phyloP scores from a whole-genome alignment of 2,329 filamentous ascomycete genomes.

The Xylariaceae sp. region DNA sequence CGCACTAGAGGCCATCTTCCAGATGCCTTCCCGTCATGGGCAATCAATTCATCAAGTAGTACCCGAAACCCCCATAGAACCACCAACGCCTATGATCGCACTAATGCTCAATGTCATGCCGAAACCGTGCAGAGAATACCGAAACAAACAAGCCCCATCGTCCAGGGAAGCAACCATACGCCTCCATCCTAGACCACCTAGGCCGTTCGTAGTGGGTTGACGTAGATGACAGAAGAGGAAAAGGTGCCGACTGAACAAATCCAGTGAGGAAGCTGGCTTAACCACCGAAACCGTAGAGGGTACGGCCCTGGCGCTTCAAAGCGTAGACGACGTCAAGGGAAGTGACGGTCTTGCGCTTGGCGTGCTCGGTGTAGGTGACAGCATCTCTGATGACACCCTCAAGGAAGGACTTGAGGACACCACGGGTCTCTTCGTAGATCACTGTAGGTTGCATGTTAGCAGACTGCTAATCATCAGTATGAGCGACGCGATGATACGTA shows the following conservation, averaged over 20 bases:
- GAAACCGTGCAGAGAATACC: slow-evolving; percentile 22
- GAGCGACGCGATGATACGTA: slow-evolving; percentile 38
- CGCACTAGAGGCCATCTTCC: slow-evolving; percentile 19
- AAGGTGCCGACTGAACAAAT: slow-evolving; percentile 3
- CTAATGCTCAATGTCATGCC: slow-evolving; percentile 31
- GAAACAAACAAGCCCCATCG: slow-evolving; percentile 7
- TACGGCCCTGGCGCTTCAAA: slow-evolving; percentile 60
- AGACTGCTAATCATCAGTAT: neutral
- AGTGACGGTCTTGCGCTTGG: slow-evolving; percentile 70
- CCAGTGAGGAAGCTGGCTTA: slow-evolving; percentile 32
- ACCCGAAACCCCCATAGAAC: slow-evolving; percentile 27
- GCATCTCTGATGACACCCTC: slow-evolving; percentile 75
- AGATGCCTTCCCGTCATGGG: slow-evolving; percentile 21
- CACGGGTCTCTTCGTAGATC: slow-evolving; percentile 81
- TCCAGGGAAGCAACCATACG: slow-evolving; percentile 4
- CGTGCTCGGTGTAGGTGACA: slow-evolving; percentile 78
- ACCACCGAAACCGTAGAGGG: slow-evolving; percentile 65
- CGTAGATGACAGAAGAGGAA: slow-evolving; percentile 9
- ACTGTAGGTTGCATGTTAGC: slow-evolving; percentile 37
- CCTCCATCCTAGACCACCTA: slow-evolving; percentile 3
- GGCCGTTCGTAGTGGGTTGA: neutral
- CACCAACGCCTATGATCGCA: slow-evolving; percentile 31
- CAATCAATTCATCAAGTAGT: slow-evolving; percentile 26
- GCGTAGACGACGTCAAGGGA: slow-evolving; percentile 61
- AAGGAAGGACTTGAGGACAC: slow-evolving; percentile 79